Evolutionary conservation across 208 protist genomes (phyloP).

Genomic region (Crithidia fasciculata): DNA sequence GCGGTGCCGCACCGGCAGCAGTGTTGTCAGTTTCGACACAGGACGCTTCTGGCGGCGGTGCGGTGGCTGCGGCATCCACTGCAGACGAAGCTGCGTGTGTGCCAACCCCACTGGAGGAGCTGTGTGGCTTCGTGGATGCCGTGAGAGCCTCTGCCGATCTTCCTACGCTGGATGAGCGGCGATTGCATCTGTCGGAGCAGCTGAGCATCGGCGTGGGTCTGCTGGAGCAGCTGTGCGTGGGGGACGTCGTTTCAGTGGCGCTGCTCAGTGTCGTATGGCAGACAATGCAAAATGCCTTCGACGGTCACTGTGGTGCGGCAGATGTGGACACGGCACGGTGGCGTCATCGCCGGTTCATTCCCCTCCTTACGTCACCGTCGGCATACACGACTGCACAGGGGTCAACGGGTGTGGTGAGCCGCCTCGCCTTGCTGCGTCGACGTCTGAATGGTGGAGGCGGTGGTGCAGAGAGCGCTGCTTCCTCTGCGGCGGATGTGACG

Average conservation of each 20-base stretch:
- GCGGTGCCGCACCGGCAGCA: no score
- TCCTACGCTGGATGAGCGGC: no score
- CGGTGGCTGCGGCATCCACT: no score
- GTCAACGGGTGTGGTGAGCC: background rate
- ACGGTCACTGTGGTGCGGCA: background rate
- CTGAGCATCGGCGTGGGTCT: background rate
- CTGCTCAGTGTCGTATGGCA: background rate
- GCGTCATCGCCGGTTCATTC: slow-evolving; percentile 21
- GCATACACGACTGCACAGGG: background rate
- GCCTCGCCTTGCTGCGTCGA: slow-evolving; percentile 21
- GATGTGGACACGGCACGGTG: background rate
- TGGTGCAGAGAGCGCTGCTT: background rate
- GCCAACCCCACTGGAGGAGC: slow-evolving; percentile 8
- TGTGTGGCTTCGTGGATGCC: background rate
- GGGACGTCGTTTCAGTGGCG: slow-evolving; percentile 10
- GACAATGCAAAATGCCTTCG: background rate
- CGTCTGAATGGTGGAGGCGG: background rate
- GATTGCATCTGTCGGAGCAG: background rate
- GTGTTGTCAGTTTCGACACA: background rate
- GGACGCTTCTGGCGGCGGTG: background rate
- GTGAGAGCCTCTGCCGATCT: background rate
- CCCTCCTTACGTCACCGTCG: slow-evolving; percentile 8
- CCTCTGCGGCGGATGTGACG: background rate
- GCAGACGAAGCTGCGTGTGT: background rate
- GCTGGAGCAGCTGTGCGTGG: slow-evolving; percentile 13